Base-by-base conservation (phyloP, 805 yeast species). In the Candida ponderosae region DNA sequence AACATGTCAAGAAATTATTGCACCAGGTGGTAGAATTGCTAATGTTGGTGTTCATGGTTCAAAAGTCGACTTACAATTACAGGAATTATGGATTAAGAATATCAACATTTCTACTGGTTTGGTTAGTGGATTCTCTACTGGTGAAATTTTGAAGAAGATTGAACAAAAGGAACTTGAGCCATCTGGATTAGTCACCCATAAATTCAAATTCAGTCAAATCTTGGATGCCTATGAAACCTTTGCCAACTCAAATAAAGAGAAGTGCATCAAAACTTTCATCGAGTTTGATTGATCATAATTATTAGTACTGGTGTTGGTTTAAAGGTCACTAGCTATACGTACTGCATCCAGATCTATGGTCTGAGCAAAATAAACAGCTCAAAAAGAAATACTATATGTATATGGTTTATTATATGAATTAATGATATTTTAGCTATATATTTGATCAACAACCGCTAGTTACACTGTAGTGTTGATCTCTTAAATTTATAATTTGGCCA, bases 171-270 rank as follows among this genome's bases (percentile, higher is more conserved):
- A 39, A 6, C 63, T 62, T 60, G 72, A 63, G 62, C 76, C 67
- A 14, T 67, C 66, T 33, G 54, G 59, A n/a, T 65, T 79, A 53
- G 75, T 75, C 36, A 76, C 83, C 17, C 81, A 78, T 49, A 69
- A 73, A 42, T 76, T 69, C 63, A 65, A 68, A 42, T 68, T 76
- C 47, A 53, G 58, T 32, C 79, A 78, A 39, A 70, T 79, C 37
- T 66, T 72, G 46, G 59, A 74, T 44, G 83, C 84, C 19, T 79
- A 79, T 48, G 80, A 77, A 15, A 61, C 69, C n/a, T 79, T 76
- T 38, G 52, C 57, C n/a, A 49, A 66, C 34, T 76, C 81, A 40
- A 65, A 74, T 8, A 67, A 70, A 29, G 68, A 63, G 43, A 77
- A 75, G 31, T 74, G 80, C 42, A 78, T 79, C 50, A 79, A 79